Base-by-base conservation (phyloP, 768 basidiomycete species). In the Leccinum subtestaceum region DNA sequence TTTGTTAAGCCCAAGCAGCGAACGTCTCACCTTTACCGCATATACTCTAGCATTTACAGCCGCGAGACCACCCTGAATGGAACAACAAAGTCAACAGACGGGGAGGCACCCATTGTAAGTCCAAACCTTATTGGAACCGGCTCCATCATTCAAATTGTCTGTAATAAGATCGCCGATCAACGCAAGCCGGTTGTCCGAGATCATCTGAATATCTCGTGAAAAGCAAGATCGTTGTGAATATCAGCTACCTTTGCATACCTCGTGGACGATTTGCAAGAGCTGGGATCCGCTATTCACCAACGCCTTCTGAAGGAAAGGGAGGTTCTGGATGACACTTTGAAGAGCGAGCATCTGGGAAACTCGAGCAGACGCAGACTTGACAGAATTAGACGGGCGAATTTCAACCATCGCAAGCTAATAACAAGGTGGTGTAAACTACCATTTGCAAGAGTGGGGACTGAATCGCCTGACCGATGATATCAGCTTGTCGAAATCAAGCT, bases 401-500 rank as follows among this genome's bases (percentile, higher is more conserved):
- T 91, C 88, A 13, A 81, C 83, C 1, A 84, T 78, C 2, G 82
- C 85, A 32, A 93, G 81, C 90, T 93, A 55, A n/a, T 46, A 32
- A 11, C 53, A 19, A 2, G 15, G 27, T 5, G 15, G 17, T n/a
- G 31, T 53, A 7, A 56, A 50, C 11, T 25, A 54, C n/a, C 23
- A 21, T 25, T 48, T 27, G 6, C 31, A 31, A 3, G 53, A 6
- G 40, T 4, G 2, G 46, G 11, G 7, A 21, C 23, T 25, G 34
- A 13, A 3, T 21, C 32, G 5, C 62, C 78, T 59, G 65, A 88
- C 90, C 27, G 83, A 83, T 50, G 81, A 84, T 36, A 93, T 88
- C 7, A 97, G 75, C 68, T 90, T 95, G 72, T 98, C 95, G 27
- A 96, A 82, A 65, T 98, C 96, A 70, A 91, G 78, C 67, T 89